These are phyloP conservation scores for Apium graveolens DNA, from an alignment of 129 eudicot genomes.

Conservation along the genomic window DNA sequence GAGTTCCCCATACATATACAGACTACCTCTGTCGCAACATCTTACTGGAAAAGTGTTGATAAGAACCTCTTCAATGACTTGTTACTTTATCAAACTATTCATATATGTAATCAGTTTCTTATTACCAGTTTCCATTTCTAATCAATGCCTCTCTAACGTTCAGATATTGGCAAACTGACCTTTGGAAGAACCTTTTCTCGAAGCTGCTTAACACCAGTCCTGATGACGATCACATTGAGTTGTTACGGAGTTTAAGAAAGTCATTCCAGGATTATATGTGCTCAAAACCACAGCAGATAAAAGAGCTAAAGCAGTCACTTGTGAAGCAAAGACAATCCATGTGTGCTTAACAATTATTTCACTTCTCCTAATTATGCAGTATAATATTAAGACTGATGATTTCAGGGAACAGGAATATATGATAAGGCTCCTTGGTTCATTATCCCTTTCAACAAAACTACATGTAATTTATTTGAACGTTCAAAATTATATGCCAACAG, in stretches of 20 bases:
- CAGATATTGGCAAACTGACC: slow-evolving; percentile 68
- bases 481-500: neutral
- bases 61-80: too few species aligned
- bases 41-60: neutral
- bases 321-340: slow-evolving; percentile 68
- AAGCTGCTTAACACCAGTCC: slow-evolving; percentile 57
- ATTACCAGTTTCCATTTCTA: neutral
- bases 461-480: neutral
- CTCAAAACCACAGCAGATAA: slow-evolving; percentile 52
- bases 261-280: slow-evolving; percentile 74
- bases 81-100: neutral
- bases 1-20: neutral
- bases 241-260: slow-evolving; percentile 39
- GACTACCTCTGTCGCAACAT: neutral
- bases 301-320: slow-evolving; percentile 59
- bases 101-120: neutral
- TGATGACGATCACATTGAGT: slow-evolving; percentile 40
- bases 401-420: neutral
- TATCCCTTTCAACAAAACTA: neutral
- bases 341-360: slow-evolving; percentile 37
- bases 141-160: neutral
- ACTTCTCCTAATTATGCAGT: neutral
- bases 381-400: neutral
- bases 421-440: neutral
- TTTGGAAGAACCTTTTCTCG: slow-evolving; percentile 67